Percentiles rank a stretch among this genome's conserved stretches.
Conservation (phyloP, 495 filamentous ascomycete genomes). For the Penicillium angulare region DNA sequence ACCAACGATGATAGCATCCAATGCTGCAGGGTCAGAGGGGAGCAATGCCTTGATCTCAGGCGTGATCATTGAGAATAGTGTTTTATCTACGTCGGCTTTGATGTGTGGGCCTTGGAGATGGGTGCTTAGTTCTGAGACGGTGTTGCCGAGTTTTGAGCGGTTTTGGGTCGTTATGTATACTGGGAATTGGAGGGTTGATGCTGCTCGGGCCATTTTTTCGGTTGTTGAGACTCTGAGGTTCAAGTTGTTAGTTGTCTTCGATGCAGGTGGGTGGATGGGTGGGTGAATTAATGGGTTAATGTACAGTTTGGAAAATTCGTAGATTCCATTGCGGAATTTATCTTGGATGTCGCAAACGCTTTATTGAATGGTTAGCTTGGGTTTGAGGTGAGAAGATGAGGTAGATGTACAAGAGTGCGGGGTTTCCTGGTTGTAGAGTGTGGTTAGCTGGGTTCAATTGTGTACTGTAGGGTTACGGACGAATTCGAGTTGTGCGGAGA, state of each 20-base stretch:
- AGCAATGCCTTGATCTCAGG: slow-evolving; percentile 41
- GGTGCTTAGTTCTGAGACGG: slow-evolving; percentile 63
- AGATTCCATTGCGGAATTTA: slow-evolving; percentile 79
- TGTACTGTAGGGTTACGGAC: slow-evolving; percentile 18
- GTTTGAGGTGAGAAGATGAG: too few relatives aligned
- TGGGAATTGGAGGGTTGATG: slow-evolving; percentile 68
- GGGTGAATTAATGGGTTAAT: slow-evolving; percentile 9
- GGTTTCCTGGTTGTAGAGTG: slow-evolving; percentile 57
- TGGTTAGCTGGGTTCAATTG: slow-evolving; percentile 15
- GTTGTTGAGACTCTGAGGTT: slow-evolving; percentile 32
- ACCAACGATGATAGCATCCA: slow-evolving; percentile 59
- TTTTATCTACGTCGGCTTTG: slow-evolving; percentile 72
- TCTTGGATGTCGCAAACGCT: slow-evolving; percentile 97
- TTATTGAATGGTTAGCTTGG: slow-evolving; percentile 8
- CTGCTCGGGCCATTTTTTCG: slow-evolving; percentile 42
- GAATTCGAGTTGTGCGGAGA: slow-evolving; percentile 34
- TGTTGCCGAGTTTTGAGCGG: slow-evolving; percentile 69
- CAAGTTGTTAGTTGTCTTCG: slow-evolving; percentile 2
- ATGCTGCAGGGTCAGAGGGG: slow-evolving; percentile 16
- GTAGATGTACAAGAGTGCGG: slow-evolving; percentile 62
- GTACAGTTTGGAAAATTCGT: slow-evolving; percentile 79
- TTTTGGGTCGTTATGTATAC: slow-evolving; percentile 84
- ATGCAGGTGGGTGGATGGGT: neutral
- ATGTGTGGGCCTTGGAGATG: slow-evolving; percentile 40
- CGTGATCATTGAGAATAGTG: slow-evolving; percentile 80